Evolutionary conservation across 1,284 basidiomycete species (phyloP), one percentile per base, ranked within the genome.

Genomic region (Schizophyllum amplum): DNA sequence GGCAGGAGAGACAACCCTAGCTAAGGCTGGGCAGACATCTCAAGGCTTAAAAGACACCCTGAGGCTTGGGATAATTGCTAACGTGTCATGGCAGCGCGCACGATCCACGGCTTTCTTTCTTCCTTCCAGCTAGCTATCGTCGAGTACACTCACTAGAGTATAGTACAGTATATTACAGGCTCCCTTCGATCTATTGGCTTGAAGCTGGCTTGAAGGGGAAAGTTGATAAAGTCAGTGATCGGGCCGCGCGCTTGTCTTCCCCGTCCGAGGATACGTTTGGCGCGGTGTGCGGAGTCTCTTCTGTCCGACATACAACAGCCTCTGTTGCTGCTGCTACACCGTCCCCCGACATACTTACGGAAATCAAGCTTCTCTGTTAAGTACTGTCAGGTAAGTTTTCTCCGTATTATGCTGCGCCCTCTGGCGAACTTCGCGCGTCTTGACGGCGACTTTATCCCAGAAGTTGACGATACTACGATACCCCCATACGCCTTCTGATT

Each of bases 161-260:
- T n/a, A n/a, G n/a, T n/a, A n/a, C n/a, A n/a, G n/a, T n/a, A n/a
- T n/a, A n/a, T n/a, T n/a, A n/a, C n/a, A n/a, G n/a, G n/a, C n/a
- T n/a, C n/a, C n/a, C n/a, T n/a, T n/a, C n/a, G n/a, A n/a, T n/a
- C n/a, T n/a, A n/a, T n/a, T n/a, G n/a, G n/a, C n/a, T n/a, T n/a
- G n/a, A n/a, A n/a, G n/a, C n/a, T n/a, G n/a, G n/a, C n/a, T n/a
- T n/a, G 70, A 72, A 56, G 64, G 65, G 59, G 20, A 51, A 57
- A 56, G 57, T 46, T 21, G n/a, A 59, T 26, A 47, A 42, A 42
- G 33, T 42, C 33, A 42, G 33, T 42, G 33, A 42, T 42, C 33
- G 33, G 33, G 33, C 33, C 33, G 33, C 11, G 13, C 17, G 33
- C 33, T 42, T 17, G 33, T 42, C 33, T 42, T 42, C 33, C 33